Base-by-base conservation (phyloP, 2,329 filamentous ascomycete species). In the Aspergillus neotritici region DNA sequence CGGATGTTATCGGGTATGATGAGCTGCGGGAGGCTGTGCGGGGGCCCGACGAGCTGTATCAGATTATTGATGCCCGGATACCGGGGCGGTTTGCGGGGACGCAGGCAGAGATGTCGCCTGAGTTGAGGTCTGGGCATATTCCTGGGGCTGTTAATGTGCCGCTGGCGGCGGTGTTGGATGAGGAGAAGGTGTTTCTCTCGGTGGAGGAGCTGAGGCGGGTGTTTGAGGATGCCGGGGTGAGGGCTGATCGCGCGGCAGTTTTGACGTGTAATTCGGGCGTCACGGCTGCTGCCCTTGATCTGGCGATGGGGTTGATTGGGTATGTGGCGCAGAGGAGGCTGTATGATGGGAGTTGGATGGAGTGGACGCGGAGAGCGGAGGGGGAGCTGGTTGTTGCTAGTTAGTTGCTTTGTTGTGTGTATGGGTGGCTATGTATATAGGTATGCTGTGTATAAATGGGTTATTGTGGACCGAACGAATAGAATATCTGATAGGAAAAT, bases 321-420 rank as follows among this genome's bases (percentile, higher is more conserved):
- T 54, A 53, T 15, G 31, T 16, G 9, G 54, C 49, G 39, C 14
- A 36, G 14, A 46, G 44, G 30, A 47, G 57, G 43, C 25, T 63
- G 9, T 63, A 63, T 41, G 60, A 63, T 54, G 60, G 59, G 13
- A 63, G 60, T 31, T 63, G 60, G 60, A 55, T 50, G 44, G 60
- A 63, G 37, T 63, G 59, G 60, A 51, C 44, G 10, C 39, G 49
- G 4, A 47, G 52, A 36, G 57, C 48, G 7, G 49, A 47, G 8
- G 31, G 46, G 8, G 44, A 35, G 17, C 33, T 51, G 37, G 41
- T 54, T 14, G 41, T 49, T 25, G 6, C 6, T 25, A 8, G 7
- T 25, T 25, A 25, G 21, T 25, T 9, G 7, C 21, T 25, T 25
- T 25, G 5, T 25, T 4, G 21, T 25, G 21, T 25, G 7, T 25